Evolutionary conservation across 2,329 filamentous ascomycete species (phyloP).

Genomic region (Fusarium sp.): DNA sequence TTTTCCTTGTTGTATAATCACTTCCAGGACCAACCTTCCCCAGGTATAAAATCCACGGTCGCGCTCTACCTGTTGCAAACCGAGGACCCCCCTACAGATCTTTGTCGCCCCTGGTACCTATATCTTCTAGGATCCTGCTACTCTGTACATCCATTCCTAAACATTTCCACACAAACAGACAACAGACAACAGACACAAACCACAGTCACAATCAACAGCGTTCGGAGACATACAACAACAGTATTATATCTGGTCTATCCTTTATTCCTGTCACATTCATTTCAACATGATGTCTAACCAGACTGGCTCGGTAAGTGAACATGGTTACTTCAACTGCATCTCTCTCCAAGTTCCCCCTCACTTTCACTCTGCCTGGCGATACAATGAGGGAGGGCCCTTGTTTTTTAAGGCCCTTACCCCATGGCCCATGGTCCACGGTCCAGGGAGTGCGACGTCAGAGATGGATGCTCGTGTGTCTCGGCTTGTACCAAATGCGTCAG

Average conservation of each 20-base stretch:
- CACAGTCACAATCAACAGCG: neutral
- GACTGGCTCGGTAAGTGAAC: conserved; percentile 6
- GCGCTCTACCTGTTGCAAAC: conserved; percentile 5
- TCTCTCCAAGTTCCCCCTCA: neutral
- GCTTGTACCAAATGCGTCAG: conserved; percentile 46
- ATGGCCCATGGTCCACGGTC: conserved; percentile 24
- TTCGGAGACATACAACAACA: neutral
- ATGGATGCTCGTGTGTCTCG: conserved; percentile 52
- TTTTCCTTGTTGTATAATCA: conserved; percentile 11
- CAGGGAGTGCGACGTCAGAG: conserved; percentile 50
- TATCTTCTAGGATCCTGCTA: conserved; percentile 37
- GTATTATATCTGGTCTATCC: neutral
- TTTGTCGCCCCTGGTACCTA: conserved; percentile 27
- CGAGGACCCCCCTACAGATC: conserved; percentile 35
- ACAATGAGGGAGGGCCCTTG: neutral
- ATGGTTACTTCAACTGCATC: neutral
- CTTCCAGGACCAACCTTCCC: neutral
- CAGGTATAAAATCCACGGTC: neutral
- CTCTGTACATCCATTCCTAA: conserved; percentile 34
- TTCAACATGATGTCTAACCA: neutral
- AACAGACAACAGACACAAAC: neutral
- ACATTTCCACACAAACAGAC: conserved; percentile 39
- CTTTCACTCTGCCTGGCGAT: neutral
- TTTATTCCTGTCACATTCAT: neutral
- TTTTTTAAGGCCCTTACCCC: conserved; percentile 3